Base-by-base conservation (phyloP, 345 rosid species). In the Aquilaria sinensis region DNA sequence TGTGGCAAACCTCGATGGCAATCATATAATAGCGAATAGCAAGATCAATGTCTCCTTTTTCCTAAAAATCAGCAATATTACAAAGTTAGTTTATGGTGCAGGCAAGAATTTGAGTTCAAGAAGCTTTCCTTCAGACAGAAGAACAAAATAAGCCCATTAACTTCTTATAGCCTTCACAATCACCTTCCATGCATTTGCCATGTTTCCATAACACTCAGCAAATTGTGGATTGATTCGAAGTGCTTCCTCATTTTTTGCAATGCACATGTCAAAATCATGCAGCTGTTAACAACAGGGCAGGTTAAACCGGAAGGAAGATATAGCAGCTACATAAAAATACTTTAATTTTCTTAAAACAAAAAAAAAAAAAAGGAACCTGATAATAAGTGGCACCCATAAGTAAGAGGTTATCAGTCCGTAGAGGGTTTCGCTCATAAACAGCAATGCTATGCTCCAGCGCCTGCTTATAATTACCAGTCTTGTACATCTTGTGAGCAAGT, bases 121-220 rank as follows among this genome's bases (percentile, higher is more conserved):
- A 23, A 23, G 23, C 23, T 23, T 23, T 23, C 23, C 23, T 23
- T 23, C 23, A 9, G 43, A 37, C 5, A 37, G 43, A 37, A 37
- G 5, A 37, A 37, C 43, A 37, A 37, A 37, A 37, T 9, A 37
- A 37, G 8, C 5, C 43, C 43, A 37, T 23, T 23, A 23, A 23
- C 23, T 23, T 1, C 43, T 37, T 37, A 37, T 37, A 29, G 31
- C 30, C 45, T 56, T 14, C 47, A 31, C 9, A 51, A 53, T 64
- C 77, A 85, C 99, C 97, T 95, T 95, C 96, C 96, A 89, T 32
- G 99, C 99, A 70, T 95, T 95, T 63, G 99, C 99, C 96, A 89
- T 88, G 76, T 95, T 95, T 52, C 99, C 99, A 74, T 89, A 95
- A 74, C 99, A 95, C 83, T 95, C 99, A 13, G 99, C 97, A 73